These are phyloP conservation scores for Fusarium equiseti DNA, from an alignment of 2,329 filamentous ascomycete species.

Conservation along the genomic window DNA sequence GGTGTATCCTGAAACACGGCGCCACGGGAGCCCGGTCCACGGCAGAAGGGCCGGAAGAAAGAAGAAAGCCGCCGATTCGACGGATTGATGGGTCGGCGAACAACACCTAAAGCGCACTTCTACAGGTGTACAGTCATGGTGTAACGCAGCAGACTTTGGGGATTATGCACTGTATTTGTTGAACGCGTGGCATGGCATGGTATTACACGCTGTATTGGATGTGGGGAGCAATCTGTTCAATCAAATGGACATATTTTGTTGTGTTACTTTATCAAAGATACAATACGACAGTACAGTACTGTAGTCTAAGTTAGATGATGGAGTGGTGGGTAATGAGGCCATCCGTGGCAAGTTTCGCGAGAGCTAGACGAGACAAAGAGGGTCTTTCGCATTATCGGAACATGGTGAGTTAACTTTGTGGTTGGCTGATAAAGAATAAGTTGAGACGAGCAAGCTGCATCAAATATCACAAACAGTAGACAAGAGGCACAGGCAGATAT, in stretches of 20 bases:
- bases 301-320: background rate
- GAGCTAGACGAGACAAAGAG: background rate
- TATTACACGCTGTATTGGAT: slow-evolving; percentile 24
- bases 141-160: slow-evolving; percentile 6
- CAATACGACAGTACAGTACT: slow-evolving; percentile 12
- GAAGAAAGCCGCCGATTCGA: slow-evolving; percentile 24
- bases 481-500: slow-evolving; percentile 8
- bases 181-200: slow-evolving; percentile 39
- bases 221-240: slow-evolving; percentile 2
- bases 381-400: background rate
- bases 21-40: slow-evolving; percentile 19
- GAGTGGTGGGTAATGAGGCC: slow-evolving; percentile 16
- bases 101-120: slow-evolving; percentile 1
- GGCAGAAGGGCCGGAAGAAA: slow-evolving; percentile 8
- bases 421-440: background rate
- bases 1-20: slow-evolving; percentile 37
- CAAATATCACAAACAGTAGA: background rate
- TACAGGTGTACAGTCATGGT: background rate
- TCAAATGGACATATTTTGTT: background rate
- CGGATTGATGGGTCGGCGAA: slow-evolving; percentile 4
- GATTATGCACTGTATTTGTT: slow-evolving; percentile 37
- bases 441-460: slow-evolving; percentile 6
- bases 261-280: slow-evolving; percentile 29
- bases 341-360: slow-evolving; percentile 7
- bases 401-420: slow-evolving; percentile 3